Evolutionary conservation across 768 basidiomycete genomes (phyloP).

Genomic region (Mycena alexandri): DNA sequence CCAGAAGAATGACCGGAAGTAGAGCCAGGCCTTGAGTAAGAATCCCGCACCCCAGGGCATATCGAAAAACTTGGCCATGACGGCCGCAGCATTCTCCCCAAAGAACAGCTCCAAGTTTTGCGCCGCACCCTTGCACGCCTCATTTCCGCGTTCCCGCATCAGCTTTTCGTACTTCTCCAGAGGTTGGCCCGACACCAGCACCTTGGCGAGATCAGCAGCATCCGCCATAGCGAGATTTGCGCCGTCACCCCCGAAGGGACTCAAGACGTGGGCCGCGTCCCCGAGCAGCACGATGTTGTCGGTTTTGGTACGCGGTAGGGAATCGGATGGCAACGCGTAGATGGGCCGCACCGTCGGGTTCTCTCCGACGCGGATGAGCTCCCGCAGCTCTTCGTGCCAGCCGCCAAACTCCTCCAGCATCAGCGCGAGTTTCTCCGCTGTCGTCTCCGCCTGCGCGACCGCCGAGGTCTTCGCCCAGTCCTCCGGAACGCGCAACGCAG

Average conservation of each 20-base stretch:
- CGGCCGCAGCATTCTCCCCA: conserved; percentile 17
- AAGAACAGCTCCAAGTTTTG: conserved; percentile 25
- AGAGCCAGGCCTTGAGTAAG: conserved; percentile 4
- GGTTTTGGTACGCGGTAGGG: not conserved
- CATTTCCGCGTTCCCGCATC: conserved; percentile 26
- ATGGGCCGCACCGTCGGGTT: conserved; percentile 23
- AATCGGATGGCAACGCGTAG: conserved; percentile 26
- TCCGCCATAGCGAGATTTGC: conserved; percentile 52
- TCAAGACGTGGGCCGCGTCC: conserved; percentile 55
- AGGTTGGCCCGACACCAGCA: conserved; percentile 13
- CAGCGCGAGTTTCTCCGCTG: conserved; percentile 6
- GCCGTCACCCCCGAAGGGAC: conserved; percentile 52
- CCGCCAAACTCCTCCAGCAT: conserved; percentile 22
- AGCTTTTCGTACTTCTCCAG: conserved; percentile 28
- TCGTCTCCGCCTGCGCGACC: conserved; percentile 17
- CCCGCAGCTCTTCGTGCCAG: conserved; percentile 27
- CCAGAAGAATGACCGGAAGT: conserved; percentile 8
- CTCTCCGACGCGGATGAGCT: conserved; percentile 26
- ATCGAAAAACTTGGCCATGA: conserved; percentile 14
- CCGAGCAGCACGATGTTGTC: conserved; percentile 39
- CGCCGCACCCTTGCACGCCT: conserved; percentile 13
- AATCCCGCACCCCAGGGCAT: not conserved
- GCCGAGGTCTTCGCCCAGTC: conserved; percentile 22
- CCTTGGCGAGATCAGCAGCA: conserved; percentile 33
- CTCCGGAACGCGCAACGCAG: conserved; percentile 26